Percentiles rank a stretch among this genome's conserved stretches.
These are phyloP conservation scores for Cubamyces lactineus DNA, from an alignment of 768 basidiomycete species.

Conservation along the genomic window DNA sequence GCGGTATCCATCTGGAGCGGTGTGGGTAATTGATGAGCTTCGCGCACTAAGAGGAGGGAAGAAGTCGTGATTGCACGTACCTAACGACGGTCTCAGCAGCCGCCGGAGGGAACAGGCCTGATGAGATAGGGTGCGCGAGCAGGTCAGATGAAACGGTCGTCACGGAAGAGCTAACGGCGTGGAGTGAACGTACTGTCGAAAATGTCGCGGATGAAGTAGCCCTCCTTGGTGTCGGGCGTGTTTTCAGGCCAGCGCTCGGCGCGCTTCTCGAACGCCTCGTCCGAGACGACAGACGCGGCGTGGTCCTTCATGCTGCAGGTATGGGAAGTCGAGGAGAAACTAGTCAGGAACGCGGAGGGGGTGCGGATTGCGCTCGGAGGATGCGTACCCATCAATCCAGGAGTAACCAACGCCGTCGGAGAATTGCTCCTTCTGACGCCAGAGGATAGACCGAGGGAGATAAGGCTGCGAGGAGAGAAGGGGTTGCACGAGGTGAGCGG, in stretches of 20 bases:
- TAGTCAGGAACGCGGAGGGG: conserved; percentile 1
- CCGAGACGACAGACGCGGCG: conserved; percentile 72
- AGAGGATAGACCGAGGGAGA: conserved; percentile 90
- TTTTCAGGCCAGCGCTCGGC: conserved; percentile 75
- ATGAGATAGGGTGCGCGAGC: conserved; percentile 2
- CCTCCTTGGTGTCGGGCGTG: conserved; percentile 96
- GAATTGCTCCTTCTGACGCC: conserved; percentile 99
- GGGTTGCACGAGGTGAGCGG: too few species aligned
- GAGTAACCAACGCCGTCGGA: conserved; percentile 98
- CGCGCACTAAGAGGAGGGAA: not conserved
- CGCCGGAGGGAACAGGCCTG: conserved; percentile 82
- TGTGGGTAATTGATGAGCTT: conserved; percentile 7
- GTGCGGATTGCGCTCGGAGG: not conserved
- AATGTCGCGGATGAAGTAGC: conserved; percentile 88
- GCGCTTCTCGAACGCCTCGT: conserved; percentile 77
- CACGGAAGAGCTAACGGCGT: not conserved
- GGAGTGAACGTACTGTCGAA: conserved; percentile 67
- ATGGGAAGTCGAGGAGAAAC: not conserved
- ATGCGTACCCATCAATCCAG: conserved; percentile 90
- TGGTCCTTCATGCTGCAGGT: conserved; percentile 82
- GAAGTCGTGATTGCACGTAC: conserved; percentile 43
- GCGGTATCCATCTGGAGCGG: conserved; percentile 79
- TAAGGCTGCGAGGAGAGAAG: conserved; percentile 63
- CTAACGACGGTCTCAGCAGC: conserved; percentile 92
- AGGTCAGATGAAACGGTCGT: conserved; percentile 13